phyloP scores from a whole-genome alignment of 257 asterid genomes.

The Haberlea rhodopensis region DNA sequence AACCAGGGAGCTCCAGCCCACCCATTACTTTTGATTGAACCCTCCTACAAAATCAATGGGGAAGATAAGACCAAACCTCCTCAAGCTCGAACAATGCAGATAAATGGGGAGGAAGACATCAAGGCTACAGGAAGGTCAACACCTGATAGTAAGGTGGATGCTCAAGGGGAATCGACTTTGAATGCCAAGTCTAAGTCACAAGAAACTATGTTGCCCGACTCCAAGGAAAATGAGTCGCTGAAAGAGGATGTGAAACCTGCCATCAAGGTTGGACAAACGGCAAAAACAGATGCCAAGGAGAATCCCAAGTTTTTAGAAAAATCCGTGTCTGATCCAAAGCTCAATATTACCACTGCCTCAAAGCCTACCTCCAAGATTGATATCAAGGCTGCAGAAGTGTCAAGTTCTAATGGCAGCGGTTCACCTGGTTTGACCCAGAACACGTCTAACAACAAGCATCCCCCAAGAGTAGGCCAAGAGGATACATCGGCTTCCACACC shows the following conservation, averaged over 20 bases:
- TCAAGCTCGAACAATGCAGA: slow-evolving; percentile 50
- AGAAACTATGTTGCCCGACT: slow-evolving; percentile 33
- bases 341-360: slow-evolving; percentile 33
- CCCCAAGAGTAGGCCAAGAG: slow-evolving; percentile 43
- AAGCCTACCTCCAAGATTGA: slow-evolving; percentile 40
- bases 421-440: slow-evolving; percentile 28
- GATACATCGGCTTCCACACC: slow-evolving; percentile 26
- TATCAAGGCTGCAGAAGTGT: slow-evolving; percentile 36
- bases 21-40: slow-evolving; percentile 66
- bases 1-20: slow-evolving; percentile 55
- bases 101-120: slow-evolving; percentile 54
- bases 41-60: slow-evolving; percentile 72
- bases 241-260: slow-evolving; percentile 41
- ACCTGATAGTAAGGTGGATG: slow-evolving; percentile 45
- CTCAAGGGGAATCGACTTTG: slow-evolving; percentile 39
- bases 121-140: slow-evolving; percentile 47
- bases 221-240: slow-evolving; percentile 40
- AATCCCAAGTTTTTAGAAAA: slow-evolving; percentile 35
- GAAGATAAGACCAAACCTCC: slow-evolving; percentile 61
- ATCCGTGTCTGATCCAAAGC: slow-evolving; percentile 42
- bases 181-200: slow-evolving; percentile 44
- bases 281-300: slow-evolving; percentile 39
- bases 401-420: slow-evolving; percentile 28
- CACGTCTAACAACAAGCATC: slow-evolving; percentile 33
- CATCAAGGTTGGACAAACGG: slow-evolving; percentile 40